Evolutionary conservation across 306 rosid species (phyloP).

Genomic region (Vigna mungo): DNA sequence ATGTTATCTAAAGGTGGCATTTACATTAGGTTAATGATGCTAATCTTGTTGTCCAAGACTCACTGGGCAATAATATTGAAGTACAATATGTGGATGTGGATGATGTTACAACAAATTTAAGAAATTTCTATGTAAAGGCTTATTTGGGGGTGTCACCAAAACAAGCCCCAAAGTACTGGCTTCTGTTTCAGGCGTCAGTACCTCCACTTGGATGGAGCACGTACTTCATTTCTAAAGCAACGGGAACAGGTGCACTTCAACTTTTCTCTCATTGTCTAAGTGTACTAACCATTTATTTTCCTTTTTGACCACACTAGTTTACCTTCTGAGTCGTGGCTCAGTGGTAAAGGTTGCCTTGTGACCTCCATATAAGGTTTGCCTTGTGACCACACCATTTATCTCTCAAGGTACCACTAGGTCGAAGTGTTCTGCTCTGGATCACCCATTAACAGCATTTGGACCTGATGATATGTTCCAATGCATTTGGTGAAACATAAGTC

Average conservation of each 20-base stretch:
- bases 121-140: conserved; percentile 73
- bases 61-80: conserved; percentile 63
- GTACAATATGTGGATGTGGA: conserved; percentile 69
- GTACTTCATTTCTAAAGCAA: conserved; percentile 69
- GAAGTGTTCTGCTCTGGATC: neutral
- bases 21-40: conserved; percentile 72
- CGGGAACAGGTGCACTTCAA: conserved; percentile 53
- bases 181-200: conserved; percentile 78
- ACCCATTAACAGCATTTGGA: neutral
- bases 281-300: neutral
- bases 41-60: conserved; percentile 76
- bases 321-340: neutral
- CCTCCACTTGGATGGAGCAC: conserved; percentile 94
- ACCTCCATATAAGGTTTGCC: neutral
- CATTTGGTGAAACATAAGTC: neutral
- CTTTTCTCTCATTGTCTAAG: neutral
- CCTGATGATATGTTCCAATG: neutral
- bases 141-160: conserved; percentile 67
- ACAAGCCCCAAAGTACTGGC: conserved; percentile 77
- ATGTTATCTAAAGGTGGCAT: conserved; percentile 42
- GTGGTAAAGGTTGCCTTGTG: neutral
- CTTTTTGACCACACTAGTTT: neutral
- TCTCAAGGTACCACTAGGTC: neutral
- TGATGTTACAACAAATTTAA: conserved; percentile 62
- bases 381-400: too few relatives aligned